Percentiles rank a stretch among this genome's conserved stretches.
These are phyloP conservation scores for Pichia insulana DNA, from an alignment of 805 yeast species.

Conservation along the genomic window DNA sequence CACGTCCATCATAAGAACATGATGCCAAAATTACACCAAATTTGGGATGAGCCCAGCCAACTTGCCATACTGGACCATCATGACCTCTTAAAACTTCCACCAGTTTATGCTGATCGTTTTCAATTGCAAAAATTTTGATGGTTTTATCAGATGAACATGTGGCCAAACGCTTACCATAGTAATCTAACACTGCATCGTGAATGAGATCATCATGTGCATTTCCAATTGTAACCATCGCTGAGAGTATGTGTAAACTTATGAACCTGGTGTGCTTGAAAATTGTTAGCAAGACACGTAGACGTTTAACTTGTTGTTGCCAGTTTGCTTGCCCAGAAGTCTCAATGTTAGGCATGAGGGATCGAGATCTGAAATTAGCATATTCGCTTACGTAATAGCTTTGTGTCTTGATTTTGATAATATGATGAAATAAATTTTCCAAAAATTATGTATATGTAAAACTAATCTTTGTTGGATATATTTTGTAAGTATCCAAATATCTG, in stretches of 20 bases:
- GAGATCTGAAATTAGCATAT: too few relatives aligned
- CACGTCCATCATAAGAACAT: conserved; percentile 93
- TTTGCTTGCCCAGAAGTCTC: too few relatives aligned
- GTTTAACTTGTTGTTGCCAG: not conserved
- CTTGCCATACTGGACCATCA: conserved; percentile 99
- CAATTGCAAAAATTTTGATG: conserved; percentile 88
- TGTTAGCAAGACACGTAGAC: not conserved
- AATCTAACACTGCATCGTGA: conserved; percentile 95
- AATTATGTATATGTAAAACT: too few relatives aligned
- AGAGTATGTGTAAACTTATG: too few relatives aligned
- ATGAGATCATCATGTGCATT: conserved; percentile 89
- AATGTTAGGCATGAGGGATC: too few relatives aligned
- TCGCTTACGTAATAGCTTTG: too few relatives aligned
- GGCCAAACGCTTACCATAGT: conserved; percentile 92
- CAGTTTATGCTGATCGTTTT: conserved; percentile 62
- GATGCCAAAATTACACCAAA: conserved; percentile 93
- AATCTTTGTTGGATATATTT: not conserved
- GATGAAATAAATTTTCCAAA: too few relatives aligned
- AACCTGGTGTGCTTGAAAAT: too few relatives aligned
- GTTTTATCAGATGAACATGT: conserved; percentile 95
- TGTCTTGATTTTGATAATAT: too few relatives aligned
- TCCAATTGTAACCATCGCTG: conserved; percentile 61
- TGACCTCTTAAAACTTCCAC: conserved; percentile 85
- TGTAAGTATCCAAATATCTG: not conserved
- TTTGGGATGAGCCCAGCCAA: conserved; percentile 97